Percentiles rank a stretch among this genome's conserved stretches.
Evolutionary conservation across 2,329 filamentous ascomycete species (phyloP).

Genomic region (Claviceps capensis): DNA sequence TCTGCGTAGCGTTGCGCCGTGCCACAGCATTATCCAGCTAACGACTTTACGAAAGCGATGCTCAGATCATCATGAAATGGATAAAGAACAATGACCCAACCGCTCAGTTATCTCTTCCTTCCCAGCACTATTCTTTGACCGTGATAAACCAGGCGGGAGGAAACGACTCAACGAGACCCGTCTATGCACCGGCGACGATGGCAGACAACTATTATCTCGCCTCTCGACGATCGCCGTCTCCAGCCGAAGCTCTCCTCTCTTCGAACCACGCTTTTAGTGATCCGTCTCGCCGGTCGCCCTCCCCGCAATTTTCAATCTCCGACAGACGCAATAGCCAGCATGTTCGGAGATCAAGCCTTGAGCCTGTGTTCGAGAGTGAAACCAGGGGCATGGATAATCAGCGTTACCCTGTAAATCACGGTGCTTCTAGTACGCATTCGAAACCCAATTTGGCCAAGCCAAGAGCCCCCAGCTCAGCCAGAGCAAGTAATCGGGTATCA

Average conservation of each 20-base stretch:
- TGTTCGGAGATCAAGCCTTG: constrained; percentile 2
- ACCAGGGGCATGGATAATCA: not conserved
- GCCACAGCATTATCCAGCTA: not conserved
- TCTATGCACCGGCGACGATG: not conserved
- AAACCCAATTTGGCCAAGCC: constrained; percentile 4
- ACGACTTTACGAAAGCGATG: not conserved
- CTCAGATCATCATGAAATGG: not conserved
- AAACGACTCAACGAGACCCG: not conserved
- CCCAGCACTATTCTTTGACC: not conserved
- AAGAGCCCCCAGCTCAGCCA: constrained; percentile 1
- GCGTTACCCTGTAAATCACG: not conserved
- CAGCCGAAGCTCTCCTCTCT: constrained; percentile 1
- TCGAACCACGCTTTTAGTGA: not conserved
- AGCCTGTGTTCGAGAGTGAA: constrained; percentile 4
- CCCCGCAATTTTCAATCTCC: constrained; percentile 1
- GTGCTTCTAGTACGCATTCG: not conserved
- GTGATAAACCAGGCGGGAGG: not conserved
- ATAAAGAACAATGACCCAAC: not conserved
- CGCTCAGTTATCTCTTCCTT: not conserved
- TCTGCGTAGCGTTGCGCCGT: not conserved
- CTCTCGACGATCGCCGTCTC: not conserved
- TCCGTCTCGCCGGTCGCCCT: constrained; percentile 1
- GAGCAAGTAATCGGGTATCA: not conserved
- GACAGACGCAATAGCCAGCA: constrained; percentile 2
- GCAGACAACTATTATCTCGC: not conserved